phyloP scores from a whole-genome alignment of 306 rosid genomes.

The Inga oerstediana region DNA sequence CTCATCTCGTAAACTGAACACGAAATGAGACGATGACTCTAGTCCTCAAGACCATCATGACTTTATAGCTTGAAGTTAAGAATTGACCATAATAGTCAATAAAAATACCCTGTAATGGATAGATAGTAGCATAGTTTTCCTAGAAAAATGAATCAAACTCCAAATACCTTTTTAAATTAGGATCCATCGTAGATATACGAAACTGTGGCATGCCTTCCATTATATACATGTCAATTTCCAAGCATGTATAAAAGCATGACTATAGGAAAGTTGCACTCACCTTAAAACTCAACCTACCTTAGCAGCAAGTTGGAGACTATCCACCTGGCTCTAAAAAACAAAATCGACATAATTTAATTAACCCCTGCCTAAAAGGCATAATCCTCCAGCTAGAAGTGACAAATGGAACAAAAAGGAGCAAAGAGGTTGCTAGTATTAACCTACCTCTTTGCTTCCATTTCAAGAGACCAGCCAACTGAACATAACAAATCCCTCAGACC shows the following conservation, averaged over 20 bases:
- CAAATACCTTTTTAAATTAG: neutral
- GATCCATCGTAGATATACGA: neutral
- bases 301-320: constrained; percentile 78
- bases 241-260: constrained; percentile 24
- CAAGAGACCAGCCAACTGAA: constrained; percentile 56
- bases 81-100: neutral
- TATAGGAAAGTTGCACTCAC: constrained; percentile 60
- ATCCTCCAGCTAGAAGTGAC: constrained; percentile 48
- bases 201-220: neutral
- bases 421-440: constrained; percentile 63
- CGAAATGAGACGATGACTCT: neutral
- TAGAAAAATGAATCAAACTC: neutral
- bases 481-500: constrained; percentile 55
- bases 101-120: neutral
- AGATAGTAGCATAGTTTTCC: neutral
- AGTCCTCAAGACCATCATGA: neutral
- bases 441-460: constrained; percentile 79
- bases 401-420: constrained; percentile 43
- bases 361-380: constrained; percentile 47
- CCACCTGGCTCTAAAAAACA: constrained; percentile 68
- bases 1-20: neutral
- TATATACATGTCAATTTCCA: constrained; percentile 26
- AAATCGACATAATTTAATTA: constrained; percentile 67
- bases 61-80: neutral
- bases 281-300: constrained; percentile 75